Percentiles rank a stretch among this genome's conserved stretches.
These are phyloP conservation scores for Hypomyces rosellus DNA, from an alignment of 2,329 filamentous ascomycete species.

Conservation along the genomic window DNA sequence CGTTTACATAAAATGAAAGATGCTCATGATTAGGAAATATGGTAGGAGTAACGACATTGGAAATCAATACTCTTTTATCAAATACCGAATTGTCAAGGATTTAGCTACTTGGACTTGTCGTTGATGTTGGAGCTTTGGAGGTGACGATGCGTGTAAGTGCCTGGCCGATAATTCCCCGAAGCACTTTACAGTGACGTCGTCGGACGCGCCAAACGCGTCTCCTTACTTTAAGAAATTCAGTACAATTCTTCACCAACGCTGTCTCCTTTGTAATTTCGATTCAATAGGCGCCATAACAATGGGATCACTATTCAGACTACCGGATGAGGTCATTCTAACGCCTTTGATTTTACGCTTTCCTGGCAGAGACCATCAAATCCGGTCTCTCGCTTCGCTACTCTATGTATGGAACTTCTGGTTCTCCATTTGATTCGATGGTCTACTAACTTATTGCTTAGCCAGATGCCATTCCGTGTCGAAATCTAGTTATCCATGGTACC, in stretches of 20 bases:
- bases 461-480: slow-evolving; percentile 61
- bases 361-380: slow-evolving; percentile 53
- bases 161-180: not conserved
- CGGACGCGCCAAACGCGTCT: slow-evolving; percentile 23
- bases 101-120: too few relatives aligned
- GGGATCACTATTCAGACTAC: slow-evolving; percentile 37
- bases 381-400: slow-evolving; percentile 50
- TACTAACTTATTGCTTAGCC: slow-evolving; percentile 37
- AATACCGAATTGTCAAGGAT: too few relatives aligned
- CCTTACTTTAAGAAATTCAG: slow-evolving; percentile 4
- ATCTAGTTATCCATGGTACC: slow-evolving; percentile 75
- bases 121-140: not conserved
- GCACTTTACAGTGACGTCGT: slow-evolving; percentile 11
- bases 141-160: not conserved
- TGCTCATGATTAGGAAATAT: too few relatives aligned
- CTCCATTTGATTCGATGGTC: not conserved
- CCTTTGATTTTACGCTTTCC: slow-evolving; percentile 45
- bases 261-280: too few relatives aligned
- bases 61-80: too few relatives aligned
- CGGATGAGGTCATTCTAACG: slow-evolving; percentile 44
- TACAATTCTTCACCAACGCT: too few relatives aligned
- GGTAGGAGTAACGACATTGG: too few relatives aligned
- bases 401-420: slow-evolving; percentile 26
- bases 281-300: not conserved
- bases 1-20: too few relatives aligned